Conservation (phyloP, 805 yeast genomes). For the Kuraishia ogatae region DNA sequence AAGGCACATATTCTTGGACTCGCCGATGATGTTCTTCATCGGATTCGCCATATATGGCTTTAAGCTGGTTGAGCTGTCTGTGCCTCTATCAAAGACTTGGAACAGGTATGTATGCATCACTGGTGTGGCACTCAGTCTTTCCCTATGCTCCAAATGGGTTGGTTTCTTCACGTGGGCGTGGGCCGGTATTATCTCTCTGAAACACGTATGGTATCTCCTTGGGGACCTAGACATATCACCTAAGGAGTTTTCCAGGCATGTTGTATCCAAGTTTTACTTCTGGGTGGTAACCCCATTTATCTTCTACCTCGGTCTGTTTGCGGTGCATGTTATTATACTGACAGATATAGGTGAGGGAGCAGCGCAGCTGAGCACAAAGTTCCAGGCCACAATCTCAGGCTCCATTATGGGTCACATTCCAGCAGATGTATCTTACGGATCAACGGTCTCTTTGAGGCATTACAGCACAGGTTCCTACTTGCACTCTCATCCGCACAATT, state of each 20-base stretch:
- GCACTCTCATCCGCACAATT: conserved; percentile 64
- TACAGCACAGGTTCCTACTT: conserved; percentile 66
- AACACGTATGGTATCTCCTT: conserved; percentile 55
- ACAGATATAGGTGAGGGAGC: conserved; percentile 51
- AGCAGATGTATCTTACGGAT: conserved; percentile 65
- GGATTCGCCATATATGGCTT: conserved; percentile 42
- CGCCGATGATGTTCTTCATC: conserved; percentile 35
- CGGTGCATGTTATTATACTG: conserved; percentile 43
- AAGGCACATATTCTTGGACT: conserved; percentile 38
- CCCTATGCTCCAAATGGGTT: conserved; percentile 58
- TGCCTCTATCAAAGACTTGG: conserved; percentile 45
- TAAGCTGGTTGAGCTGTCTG: conserved; percentile 20
- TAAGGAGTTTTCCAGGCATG: conserved; percentile 28
- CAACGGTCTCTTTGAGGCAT: conserved; percentile 67
- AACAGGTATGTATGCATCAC: conserved; percentile 35
- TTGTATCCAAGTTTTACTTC: conserved; percentile 27
- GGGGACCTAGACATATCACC: conserved; percentile 56
- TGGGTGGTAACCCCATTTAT: conserved; percentile 46
- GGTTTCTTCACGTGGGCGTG: conserved; percentile 64
- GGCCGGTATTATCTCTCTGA: conserved; percentile 41
- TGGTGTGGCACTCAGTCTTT: conserved; percentile 43
- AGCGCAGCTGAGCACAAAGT: conserved; percentile 55
- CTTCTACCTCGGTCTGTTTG: conserved; percentile 50
- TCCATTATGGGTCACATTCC: conserved; percentile 33
- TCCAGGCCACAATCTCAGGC: conserved; percentile 49